A percentile compares a stretch with the other conserved stretches of the same genome.
These are phyloP conservation scores for Macrophomina tecta DNA, from an alignment of 2,329 filamentous ascomycete genomes.

Conservation along the genomic window DNA sequence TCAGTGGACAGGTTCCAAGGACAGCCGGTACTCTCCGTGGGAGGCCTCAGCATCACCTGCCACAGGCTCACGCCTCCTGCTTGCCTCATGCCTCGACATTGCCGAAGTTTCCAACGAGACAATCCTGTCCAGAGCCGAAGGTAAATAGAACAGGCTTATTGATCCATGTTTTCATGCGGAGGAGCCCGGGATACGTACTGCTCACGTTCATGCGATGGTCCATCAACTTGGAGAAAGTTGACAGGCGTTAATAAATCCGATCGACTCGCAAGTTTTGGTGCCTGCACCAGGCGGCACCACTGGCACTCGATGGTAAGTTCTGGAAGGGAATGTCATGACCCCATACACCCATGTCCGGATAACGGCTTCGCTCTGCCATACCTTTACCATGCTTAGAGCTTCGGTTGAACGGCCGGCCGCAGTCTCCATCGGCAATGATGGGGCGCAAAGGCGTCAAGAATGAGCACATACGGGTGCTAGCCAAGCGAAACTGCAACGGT, in stretches of 20 bases:
- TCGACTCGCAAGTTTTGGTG: too few species aligned
- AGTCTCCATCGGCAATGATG: too few species aligned
- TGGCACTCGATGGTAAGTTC: too few species aligned
- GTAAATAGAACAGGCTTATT: neutral
- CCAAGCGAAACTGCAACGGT: slow-evolving; percentile 5
- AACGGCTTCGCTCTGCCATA: too few species aligned
- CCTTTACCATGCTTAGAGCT: too few species aligned
- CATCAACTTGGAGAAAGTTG: neutral
- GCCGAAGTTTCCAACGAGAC: neutral
- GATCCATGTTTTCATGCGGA: neutral
- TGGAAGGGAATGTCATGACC: too few species aligned
- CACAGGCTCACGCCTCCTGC: neutral
- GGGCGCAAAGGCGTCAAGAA: neutral
- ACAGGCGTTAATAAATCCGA: neutral
- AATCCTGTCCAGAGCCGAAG: neutral
- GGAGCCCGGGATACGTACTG: neutral
- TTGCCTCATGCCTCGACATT: neutral
- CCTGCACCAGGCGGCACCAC: too few species aligned
- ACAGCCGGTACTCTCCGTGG: neutral
- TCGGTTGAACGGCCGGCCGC: too few species aligned
- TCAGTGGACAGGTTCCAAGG: neutral
- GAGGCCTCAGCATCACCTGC: neutral
- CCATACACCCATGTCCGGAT: too few species aligned
- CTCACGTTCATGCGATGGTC: neutral
- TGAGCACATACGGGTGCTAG: neutral